These are phyloP conservation scores for Pistacia vera DNA, from an alignment of 345 rosid species.

Conservation along the genomic window DNA sequence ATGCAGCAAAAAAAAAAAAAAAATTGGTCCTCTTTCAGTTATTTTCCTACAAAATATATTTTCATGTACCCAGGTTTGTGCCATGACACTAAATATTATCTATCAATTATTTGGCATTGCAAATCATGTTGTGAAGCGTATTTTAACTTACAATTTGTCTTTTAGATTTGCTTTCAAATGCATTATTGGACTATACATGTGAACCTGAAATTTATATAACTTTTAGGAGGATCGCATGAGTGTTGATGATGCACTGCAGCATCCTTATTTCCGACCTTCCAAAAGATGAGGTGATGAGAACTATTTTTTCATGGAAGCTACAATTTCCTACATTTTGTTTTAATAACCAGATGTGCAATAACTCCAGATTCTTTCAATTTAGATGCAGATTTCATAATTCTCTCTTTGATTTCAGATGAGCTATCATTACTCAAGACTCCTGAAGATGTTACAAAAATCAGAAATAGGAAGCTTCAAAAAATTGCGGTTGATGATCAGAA, in stretches of 20 bases:
- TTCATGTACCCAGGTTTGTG: not conserved
- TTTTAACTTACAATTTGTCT: not conserved
- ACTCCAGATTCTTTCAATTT: not conserved
- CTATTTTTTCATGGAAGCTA: not conserved
- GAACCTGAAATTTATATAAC: constrained; percentile 8
- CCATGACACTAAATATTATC: not conserved
- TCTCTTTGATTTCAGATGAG: not conserved
- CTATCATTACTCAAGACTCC: not conserved
- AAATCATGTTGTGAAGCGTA: not conserved
- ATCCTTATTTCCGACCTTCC: constrained; percentile 73
- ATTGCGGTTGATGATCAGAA: not conserved
- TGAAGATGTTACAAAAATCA: not conserved
- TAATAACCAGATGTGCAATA: not conserved
- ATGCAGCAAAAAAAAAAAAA: too few species aligned
- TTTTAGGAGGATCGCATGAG: constrained; percentile 70
- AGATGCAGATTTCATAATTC: constrained; percentile 7
- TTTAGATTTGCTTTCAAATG: constrained; percentile 10
- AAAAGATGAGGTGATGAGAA: constrained; percentile 15
- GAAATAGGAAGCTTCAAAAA: not conserved
- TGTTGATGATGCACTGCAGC: constrained; percentile 73
- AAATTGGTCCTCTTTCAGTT: not conserved
- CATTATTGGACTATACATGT: not conserved
- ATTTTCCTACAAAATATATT: not conserved
- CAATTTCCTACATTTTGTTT: not conserved
- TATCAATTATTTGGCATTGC: not conserved